Percentiles rank a stretch among this genome's conserved stretches.
phyloP scores from a whole-genome alignment of 2,329 filamentous ascomycete species.

The Lachnellula suecica region DNA sequence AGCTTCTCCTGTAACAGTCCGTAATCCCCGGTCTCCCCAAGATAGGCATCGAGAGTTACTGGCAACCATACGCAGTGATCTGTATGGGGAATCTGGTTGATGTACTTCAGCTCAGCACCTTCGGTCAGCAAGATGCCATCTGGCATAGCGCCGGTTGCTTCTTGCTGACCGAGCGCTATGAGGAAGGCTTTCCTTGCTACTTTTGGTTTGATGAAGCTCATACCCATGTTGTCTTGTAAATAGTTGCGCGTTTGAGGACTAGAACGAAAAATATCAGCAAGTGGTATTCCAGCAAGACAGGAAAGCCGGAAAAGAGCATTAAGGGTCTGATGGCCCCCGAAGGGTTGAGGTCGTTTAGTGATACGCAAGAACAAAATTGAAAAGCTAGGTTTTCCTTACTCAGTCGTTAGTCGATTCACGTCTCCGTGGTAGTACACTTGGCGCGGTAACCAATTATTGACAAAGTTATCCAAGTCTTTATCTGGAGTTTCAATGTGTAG shows the following conservation, averaged over 20 bases:
- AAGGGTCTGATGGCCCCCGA: too few relatives aligned
- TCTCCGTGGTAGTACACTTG: constrained; percentile 60
- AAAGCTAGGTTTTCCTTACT: constrained; percentile 23
- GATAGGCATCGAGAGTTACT: constrained; percentile 52
- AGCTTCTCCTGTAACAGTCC: constrained; percentile 45
- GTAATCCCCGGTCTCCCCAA: constrained; percentile 55
- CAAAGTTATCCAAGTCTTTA: constrained; percentile 53
- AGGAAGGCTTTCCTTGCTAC: constrained; percentile 49
- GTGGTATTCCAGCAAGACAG: too few relatives aligned
- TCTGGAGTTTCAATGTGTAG: constrained; percentile 54
- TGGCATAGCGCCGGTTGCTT: constrained; percentile 54
- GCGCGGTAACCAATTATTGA: constrained; percentile 59
- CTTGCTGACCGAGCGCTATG: constrained; percentile 51
- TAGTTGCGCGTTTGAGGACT: constrained; percentile 57
- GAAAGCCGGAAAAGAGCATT: too few relatives aligned
- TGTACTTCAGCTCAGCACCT: constrained; percentile 58
- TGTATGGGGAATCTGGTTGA: constrained; percentile 60
- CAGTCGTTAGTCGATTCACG: constrained; percentile 56
- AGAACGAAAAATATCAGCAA: too few relatives aligned
- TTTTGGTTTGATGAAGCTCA: constrained; percentile 53
- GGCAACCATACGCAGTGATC: constrained; percentile 61
- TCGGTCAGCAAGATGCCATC: constrained; percentile 54
- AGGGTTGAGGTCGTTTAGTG: too few relatives aligned
- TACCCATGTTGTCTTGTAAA: constrained; percentile 60
- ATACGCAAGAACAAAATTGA: too few relatives aligned